These are phyloP conservation scores for Liquidambar formosana DNA, from an alignment of 164 flowering plant genomes.

Conservation along the genomic window DNA sequence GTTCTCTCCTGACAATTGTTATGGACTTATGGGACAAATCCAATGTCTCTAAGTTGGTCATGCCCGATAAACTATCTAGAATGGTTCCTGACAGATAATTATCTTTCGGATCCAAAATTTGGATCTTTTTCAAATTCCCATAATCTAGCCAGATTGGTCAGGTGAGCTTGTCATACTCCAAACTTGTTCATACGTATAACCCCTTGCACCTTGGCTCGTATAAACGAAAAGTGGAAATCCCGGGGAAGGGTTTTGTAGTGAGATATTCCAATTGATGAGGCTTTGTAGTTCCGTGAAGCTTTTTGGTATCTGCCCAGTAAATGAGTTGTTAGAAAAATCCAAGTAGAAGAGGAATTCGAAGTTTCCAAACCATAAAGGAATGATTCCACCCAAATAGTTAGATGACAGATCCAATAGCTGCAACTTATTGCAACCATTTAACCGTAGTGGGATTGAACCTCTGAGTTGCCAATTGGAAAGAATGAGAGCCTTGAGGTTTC, in stretches of 20 bases:
- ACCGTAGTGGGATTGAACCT: constrained; percentile 17
- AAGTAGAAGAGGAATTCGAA: constrained; percentile 19
- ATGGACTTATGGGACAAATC: too few species aligned
- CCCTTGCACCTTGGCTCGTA: too few species aligned
- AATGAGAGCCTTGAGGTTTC: constrained; percentile 5
- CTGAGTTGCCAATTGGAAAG: constrained; percentile 10
- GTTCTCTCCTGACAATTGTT: too few species aligned
- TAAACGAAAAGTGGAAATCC: constrained; percentile 2
- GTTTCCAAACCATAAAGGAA: constrained; percentile 15
- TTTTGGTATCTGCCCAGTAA: constrained; percentile 11
- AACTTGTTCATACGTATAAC: constrained; percentile 13
- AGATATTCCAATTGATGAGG: not conserved
- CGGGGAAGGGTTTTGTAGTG: not conserved
- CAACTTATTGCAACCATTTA: too few species aligned
- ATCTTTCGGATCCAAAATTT: constrained; percentile 44
- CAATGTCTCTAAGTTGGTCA: constrained; percentile 54
- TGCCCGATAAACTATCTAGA: constrained; percentile 41
- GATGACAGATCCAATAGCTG: constrained; percentile 7
- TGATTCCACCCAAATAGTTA: constrained; percentile 17
- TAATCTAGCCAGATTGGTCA: constrained; percentile 59
- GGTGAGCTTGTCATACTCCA: constrained; percentile 40
- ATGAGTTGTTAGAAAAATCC: constrained; percentile 20
- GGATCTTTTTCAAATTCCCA: too few species aligned
- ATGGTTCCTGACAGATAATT: constrained; percentile 48
- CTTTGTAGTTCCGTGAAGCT: constrained; percentile 14